phyloP scores from a whole-genome alignment of 345 rosid species.

The Cochlearia excelsa region DNA sequence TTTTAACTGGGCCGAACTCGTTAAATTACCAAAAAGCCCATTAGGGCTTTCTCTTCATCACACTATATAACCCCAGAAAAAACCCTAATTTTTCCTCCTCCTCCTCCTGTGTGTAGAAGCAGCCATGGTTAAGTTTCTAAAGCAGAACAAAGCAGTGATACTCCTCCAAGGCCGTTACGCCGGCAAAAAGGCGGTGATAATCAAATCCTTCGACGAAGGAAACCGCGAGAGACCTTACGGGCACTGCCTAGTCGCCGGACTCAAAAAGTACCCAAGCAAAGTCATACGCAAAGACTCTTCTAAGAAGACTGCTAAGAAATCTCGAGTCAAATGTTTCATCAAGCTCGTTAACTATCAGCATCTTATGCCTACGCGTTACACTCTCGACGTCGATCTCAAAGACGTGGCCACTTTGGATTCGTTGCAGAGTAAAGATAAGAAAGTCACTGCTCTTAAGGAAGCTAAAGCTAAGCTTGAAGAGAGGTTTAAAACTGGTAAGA shows the following conservation, averaged over 20 bases:
- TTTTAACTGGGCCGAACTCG: no score
- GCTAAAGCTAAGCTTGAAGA: conserved; percentile 56
- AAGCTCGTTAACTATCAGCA: conserved; percentile 59
- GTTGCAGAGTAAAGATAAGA: conserved; percentile 47
- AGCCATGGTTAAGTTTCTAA: conserved; percentile 52
- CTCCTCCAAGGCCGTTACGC: conserved; percentile 60
- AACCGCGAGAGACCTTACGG: conserved; percentile 48
- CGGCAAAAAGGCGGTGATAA: conserved; percentile 52
- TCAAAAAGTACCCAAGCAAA: conserved; percentile 55
- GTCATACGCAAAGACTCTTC: conserved; percentile 52
- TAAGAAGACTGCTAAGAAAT: conserved; percentile 64
- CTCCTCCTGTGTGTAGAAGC: no score
- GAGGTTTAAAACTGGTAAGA: conserved; percentile 29
- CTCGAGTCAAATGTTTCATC: conserved; percentile 49
- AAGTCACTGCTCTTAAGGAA: conserved; percentile 47
- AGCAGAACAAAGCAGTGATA: conserved; percentile 56
- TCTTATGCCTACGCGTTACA: conserved; percentile 64
- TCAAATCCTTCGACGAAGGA: conserved; percentile 48
- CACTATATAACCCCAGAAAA: no score
- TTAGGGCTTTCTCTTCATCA: no score
- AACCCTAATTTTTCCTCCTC: no score
- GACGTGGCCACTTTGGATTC: conserved; percentile 44
- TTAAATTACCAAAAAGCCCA: no score
- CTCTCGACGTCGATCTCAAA: conserved; percentile 58
- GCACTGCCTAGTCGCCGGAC: conserved; percentile 57